phyloP scores from a whole-genome alignment of 495 filamentous ascomycete genomes.

The Neurospora intermedia region DNA sequence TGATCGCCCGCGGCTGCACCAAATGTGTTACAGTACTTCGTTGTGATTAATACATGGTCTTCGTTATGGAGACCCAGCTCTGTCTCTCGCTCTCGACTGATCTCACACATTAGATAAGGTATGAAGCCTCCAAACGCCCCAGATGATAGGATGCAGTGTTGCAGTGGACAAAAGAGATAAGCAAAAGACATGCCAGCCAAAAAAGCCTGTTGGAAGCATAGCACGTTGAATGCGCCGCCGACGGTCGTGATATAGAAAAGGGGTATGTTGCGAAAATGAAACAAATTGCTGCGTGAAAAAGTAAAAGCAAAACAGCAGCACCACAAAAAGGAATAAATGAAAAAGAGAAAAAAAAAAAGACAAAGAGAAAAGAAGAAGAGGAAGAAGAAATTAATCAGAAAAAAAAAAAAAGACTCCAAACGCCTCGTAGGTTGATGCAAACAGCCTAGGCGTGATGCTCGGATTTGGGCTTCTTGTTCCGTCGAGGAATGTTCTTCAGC shows the following conservation, averaged over 20 bases:
- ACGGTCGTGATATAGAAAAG: neutral
- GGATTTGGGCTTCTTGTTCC: constrained; percentile 8
- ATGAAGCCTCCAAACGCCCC: neutral
- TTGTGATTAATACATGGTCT: neutral
- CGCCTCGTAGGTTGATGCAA: neutral
- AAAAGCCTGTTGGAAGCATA: neutral
- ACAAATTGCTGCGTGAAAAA: neutral
- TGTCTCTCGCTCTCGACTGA: neutral
- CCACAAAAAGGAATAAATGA: neutral
- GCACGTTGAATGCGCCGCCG: neutral
- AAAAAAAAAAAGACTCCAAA: neutral
- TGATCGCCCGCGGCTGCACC: neutral
- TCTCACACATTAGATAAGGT: neutral
- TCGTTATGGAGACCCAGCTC: neutral
- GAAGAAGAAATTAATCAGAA: too few relatives aligned
- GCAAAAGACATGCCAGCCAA: neutral
- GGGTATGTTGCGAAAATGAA: neutral
- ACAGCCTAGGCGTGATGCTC: neutral
- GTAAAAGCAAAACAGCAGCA: neutral
- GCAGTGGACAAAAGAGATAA: neutral
- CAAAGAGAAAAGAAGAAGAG: too few relatives aligned
- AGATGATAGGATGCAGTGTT: neutral
- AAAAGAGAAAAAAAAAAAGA: too few relatives aligned
- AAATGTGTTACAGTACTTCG: neutral
- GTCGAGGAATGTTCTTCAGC: constrained; percentile 11